These are phyloP conservation scores for Durusdinium trenchii DNA, from an alignment of 73 alveolate species.

Conservation along the genomic window DNA sequence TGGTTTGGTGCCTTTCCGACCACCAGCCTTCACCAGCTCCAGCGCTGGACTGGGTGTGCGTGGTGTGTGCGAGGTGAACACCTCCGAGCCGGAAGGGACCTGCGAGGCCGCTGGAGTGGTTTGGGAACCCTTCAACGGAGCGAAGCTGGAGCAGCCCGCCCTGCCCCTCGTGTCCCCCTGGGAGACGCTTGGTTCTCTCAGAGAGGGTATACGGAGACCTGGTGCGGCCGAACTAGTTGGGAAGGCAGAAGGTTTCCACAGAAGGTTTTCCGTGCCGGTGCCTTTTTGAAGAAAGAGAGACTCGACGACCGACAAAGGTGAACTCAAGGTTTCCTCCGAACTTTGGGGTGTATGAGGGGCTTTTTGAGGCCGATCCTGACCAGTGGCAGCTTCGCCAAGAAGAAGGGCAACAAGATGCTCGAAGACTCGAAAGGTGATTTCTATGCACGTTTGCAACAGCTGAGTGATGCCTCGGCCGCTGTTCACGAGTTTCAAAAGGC, in stretches of 20 bases:
- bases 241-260: not conserved
- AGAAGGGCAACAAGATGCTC: conserved; percentile 18
- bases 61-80: too few species aligned
- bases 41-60: too few species aligned
- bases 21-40: too few species aligned
- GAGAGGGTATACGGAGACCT: not conserved
- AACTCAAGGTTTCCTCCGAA: not conserved
- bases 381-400: not conserved
- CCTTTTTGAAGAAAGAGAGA: too few species aligned
- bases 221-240: not conserved
- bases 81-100: too few species aligned
- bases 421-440: not conserved
- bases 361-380: not conserved
- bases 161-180: too few species aligned
- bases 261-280: not conserved
- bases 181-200: too few species aligned
- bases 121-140: too few species aligned
- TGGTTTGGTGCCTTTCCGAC: too few species aligned
- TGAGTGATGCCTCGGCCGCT: not conserved
- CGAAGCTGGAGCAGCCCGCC: too few species aligned
- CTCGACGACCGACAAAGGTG: too few species aligned
- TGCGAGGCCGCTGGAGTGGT: too few species aligned
- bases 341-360: not conserved
- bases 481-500: not conserved
- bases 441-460: conserved; percentile 22